phyloP scores from a whole-genome alignment of 2,329 filamentous ascomycete genomes.

The Clarireedia monteithiana region DNA sequence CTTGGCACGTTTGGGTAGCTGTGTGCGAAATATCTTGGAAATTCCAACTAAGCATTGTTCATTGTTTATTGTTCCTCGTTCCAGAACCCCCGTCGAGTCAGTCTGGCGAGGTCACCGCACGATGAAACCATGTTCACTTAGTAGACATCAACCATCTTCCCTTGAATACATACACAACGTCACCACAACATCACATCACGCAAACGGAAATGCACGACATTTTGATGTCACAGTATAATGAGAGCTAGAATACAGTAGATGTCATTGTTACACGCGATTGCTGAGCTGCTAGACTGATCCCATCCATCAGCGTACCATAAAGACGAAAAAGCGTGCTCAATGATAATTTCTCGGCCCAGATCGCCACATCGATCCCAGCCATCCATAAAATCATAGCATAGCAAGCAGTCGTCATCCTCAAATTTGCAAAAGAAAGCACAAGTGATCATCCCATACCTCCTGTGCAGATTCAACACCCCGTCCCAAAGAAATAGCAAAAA shows the following conservation, averaged over 20 bases:
- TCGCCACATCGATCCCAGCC: conserved; percentile 19
- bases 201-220: not conserved
- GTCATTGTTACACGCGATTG: conserved; percentile 21
- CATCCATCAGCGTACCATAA: conserved; percentile 9
- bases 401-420: conserved; percentile 7
- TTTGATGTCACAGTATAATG: conserved; percentile 18
- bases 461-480: conserved; percentile 23
- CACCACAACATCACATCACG: not conserved
- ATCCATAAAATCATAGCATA: conserved; percentile 26
- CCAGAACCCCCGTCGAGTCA: too few species aligned
- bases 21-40: too few species aligned
- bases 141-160: not conserved
- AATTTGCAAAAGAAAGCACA: conserved; percentile 18
- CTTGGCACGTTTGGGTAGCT: too few species aligned
- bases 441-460: conserved; percentile 18
- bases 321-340: conserved; percentile 11
- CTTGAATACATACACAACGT: not conserved
- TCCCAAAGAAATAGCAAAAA: conserved; percentile 24
- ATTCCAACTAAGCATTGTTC: too few species aligned
- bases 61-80: too few species aligned
- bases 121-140: too few species aligned
- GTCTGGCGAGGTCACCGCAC: too few species aligned
- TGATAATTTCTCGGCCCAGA: conserved; percentile 20
- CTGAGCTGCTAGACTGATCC: conserved; percentile 21
- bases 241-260: conserved; percentile 28